Conservation (phyloP, 805 yeast species). For the Ascoidea rubescens region DNA sequence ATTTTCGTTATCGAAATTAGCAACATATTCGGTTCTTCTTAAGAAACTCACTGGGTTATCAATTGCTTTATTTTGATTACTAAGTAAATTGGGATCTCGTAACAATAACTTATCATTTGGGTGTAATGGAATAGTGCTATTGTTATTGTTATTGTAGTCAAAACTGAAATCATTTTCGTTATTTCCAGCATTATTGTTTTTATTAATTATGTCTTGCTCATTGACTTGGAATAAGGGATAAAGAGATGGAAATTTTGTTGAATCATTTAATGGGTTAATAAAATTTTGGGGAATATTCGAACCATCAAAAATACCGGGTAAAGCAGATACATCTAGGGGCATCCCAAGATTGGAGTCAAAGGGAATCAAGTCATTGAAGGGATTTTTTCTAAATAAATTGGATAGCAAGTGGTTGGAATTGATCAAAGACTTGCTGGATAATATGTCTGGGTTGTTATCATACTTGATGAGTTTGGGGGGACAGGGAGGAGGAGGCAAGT, state of each 20-base stretch:
- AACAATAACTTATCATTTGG: slow-evolving; percentile 66
- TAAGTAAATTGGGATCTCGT: slow-evolving; percentile 47
- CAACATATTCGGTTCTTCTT: slow-evolving; percentile 87
- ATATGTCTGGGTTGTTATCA: slow-evolving; percentile 13
- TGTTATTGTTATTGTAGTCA: slow-evolving; percentile 10
- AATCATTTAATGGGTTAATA: too few species aligned
- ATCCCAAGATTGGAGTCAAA: slow-evolving; percentile 29
- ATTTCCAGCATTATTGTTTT: slow-evolving; percentile 7
- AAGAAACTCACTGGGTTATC: slow-evolving; percentile 46
- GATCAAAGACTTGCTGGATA: slow-evolving; percentile 27
- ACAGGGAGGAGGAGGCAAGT: slow-evolving; percentile 84
- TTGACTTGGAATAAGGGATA: slow-evolving; percentile 13
- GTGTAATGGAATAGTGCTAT: slow-evolving; percentile 28
- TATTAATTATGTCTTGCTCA: slow-evolving; percentile 3
- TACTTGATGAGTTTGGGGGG: slow-evolving; percentile 74
- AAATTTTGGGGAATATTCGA: too few species aligned
- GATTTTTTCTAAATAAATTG: slow-evolving; percentile 61
- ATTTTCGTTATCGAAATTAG: slow-evolving; percentile 26
- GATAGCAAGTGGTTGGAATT: slow-evolving; percentile 46
- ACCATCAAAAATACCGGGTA: slow-evolving; percentile 55
- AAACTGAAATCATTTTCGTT: too few species aligned
- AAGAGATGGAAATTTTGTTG: slow-evolving; percentile 30
- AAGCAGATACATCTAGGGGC: slow-evolving; percentile 46
- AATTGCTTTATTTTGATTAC: not conserved
- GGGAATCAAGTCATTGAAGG: slow-evolving; percentile 47